Evolutionary conservation across 2,329 filamentous ascomycete species (phyloP), one percentile per base, ranked within the genome.

Genomic region (Cladosporium phlei): DNA sequence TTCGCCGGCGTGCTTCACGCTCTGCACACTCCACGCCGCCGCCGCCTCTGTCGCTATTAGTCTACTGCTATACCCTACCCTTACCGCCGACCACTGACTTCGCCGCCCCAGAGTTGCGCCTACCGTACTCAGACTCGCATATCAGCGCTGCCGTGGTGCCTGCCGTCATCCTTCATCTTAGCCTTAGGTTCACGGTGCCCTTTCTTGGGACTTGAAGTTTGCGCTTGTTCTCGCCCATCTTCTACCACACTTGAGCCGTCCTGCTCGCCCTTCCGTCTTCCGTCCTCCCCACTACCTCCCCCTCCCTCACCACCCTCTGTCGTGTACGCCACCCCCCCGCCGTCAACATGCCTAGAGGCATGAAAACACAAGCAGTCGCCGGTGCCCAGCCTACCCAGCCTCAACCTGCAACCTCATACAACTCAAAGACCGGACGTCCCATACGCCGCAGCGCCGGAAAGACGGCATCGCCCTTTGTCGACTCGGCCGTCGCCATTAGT

Each of bases 361-460:
- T 52, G 38, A 53, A 47, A 45, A 35, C 48, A 34, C 52, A 54
- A 40, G 51, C 51, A 34, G 30, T 48, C n/a, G 29, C 43, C 30
- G 62, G 55, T 50, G 43, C 51, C 16, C 57, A 63, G 46, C 55
- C 61, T 9, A 60, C 55, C 19, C 51, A 53, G 3, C 57, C 47
- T 29, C 51, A 59, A 46, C 55, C 56, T 33, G 51, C 52, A 14
- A 59, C 62, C 30, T 58, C 61, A 38, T 66, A 65, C 59, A 70
- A 69, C 54, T 54, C 61, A 35, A 55, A 57, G 45, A 71, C 68
- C 7, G 70, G 70, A 37, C 62, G 70, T 4, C 70, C 70, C 5
- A 64, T 72, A n/a, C 66, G 70, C 32, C 62, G 64, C 25, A 64
- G 57, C 25, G 65, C 66, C n/a, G 66, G 67, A 9, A 63, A 62